These are phyloP conservation scores for Suillus clintonianus DNA, from an alignment of 768 basidiomycete species.

Conservation along the genomic window DNA sequence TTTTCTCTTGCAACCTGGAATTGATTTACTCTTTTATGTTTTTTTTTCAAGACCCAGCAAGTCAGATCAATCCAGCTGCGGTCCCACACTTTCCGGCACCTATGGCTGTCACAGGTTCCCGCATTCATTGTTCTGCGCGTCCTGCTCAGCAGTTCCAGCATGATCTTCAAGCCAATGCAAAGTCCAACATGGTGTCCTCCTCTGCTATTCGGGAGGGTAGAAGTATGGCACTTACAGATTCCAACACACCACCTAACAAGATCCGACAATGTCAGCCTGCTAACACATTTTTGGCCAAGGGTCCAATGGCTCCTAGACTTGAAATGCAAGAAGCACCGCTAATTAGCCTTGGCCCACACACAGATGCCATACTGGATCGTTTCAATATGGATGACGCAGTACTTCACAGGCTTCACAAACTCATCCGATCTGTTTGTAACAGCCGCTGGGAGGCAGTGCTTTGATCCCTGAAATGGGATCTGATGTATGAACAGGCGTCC, in stretches of 20 bases:
- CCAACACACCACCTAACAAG: not conserved
- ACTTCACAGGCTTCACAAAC: not conserved
- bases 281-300: not conserved
- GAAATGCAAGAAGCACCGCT: not conserved
- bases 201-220: not conserved
- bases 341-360: slow-evolving; percentile 9
- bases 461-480: not conserved
- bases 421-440: slow-evolving; percentile 2
- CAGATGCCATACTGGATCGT: slow-evolving; percentile 4
- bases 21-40: not conserved
- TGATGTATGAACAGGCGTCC: not conserved
- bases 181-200: not conserved
- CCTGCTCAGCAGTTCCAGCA: not conserved
- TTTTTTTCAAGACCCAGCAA: not conserved
- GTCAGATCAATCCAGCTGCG: not conserved
- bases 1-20: not conserved
- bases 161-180: not conserved
- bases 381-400: slow-evolving; percentile 5
- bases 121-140: not conserved
- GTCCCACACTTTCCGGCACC: not conserved
- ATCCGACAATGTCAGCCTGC: not conserved
- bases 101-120: not conserved
- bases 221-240: not conserved
- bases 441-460: slow-evolving; percentile 7
- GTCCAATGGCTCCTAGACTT: not conserved